Base-by-base conservation (phyloP, 2,329 filamentous ascomycete species). In the Penicillium sp. region DNA sequence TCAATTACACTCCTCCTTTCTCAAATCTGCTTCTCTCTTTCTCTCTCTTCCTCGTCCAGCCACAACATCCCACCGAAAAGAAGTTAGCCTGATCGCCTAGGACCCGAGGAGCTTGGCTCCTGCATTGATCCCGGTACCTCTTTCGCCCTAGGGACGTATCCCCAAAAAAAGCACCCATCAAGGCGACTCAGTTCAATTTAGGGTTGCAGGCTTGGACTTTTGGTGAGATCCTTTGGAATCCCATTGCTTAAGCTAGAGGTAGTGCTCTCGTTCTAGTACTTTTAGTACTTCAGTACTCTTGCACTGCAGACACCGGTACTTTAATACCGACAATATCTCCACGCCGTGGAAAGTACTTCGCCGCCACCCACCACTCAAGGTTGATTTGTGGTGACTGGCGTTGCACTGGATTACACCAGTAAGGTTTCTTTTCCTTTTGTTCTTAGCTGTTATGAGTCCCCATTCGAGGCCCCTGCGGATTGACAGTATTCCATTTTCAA, bases 331-430 rank as follows among this genome's bases (percentile, higher is more conserved):
- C n/a, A n/a, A n/a, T n/a, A n/a, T n/a, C n/a, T n/a, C n/a, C n/a
- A n/a, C n/a, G n/a, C n/a, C n/a, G n/a, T n/a, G n/a, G n/a, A n/a
- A n/a, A n/a, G n/a, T n/a, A n/a, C n/a, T n/a, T n/a, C n/a, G n/a
- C n/a, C n/a, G n/a, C n/a, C n/a, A n/a, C n/a, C n/a, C n/a, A n/a
- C n/a, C n/a, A n/a, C n/a, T n/a, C n/a, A n/a, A n/a, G 23, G 14
- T 39, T 43, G 23, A 41, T 39, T 48, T 44, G 40, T 28, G 39
- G 33, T 35, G n/a, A 18, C 28, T 29, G 45, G 23, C 36, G 40
- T 54, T 42, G 40, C 51, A 54, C 50, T 33, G 28, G 41, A 53
- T 54, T 51, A 52, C 43, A 47, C 42, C 47, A 48, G 54, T 55
- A 41, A 45, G 48, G 51, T 45, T 41, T 38, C 23, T 34, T 44